Evolutionary conservation across 2,329 filamentous ascomycete genomes (phyloP), one percentile per base, ranked within the genome.

Genomic region (Colletotrichum noveboracense): DNA sequence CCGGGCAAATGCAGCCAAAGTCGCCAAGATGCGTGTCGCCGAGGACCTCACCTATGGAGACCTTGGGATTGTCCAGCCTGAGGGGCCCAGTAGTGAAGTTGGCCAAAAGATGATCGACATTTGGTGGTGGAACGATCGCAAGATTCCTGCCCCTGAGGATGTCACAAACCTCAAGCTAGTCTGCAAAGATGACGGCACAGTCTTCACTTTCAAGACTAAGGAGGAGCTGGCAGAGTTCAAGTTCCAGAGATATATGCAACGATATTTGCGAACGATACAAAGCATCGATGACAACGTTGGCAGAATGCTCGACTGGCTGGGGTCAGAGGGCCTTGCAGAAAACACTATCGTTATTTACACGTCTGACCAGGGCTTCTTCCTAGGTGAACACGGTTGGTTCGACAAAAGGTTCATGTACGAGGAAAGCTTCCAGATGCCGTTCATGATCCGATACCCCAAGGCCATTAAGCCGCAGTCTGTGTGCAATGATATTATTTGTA

Each of bases 361-460:
- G 0, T 89, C 87, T 0, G 89, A 90, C 76, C 88, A 90, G 76
- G 89, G 89, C 8, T 90, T 90, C 82, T 91, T 90, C 79, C 84
- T 91, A 0, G 89, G 89, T 14, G 89, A 91, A 75, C 89, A 91
- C 76, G 88, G 89, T 69, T 91, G 88, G 89, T 90, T 90, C 77
- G 89, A 90, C 80, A 91, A 91, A 80, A 86, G 89, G 5, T 90
- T 91, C 80, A 90, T 91, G 86, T 91, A 91, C 80, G 89, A 91
- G 73, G 88, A 91, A 79, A 86, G 83, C n/a, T 90, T 91, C 80
- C 88, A 90, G 80, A 90, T 91, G 89, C 89, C 89, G 0, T 89
- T 90, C 64, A 78, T 90, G 8, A 83, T 88, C 10, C 84, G 86
- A 0, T 88, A 88, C 62, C 88, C 89, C 0, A 74, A 65, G 0